Evolutionary conservation across 75 land plant genomes (phyloP).

Genomic region (Cunninghamia lanceolata): DNA sequence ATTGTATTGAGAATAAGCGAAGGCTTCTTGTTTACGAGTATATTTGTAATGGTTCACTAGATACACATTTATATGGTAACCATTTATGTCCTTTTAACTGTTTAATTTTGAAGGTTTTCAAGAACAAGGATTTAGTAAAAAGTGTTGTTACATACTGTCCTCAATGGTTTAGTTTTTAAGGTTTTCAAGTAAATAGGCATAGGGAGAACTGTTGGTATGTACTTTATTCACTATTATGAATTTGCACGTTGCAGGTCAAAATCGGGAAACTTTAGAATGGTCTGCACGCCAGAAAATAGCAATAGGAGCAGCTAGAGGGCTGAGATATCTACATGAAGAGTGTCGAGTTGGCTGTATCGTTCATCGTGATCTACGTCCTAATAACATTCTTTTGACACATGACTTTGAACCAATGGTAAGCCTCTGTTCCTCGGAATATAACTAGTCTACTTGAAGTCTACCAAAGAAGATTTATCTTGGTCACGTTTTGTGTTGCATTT

Average conservation of each 20-base stretch:
- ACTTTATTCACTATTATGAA: background rate
- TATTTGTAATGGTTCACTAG: constrained; percentile 88
- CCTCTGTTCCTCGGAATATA: background rate
- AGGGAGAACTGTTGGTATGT: background rate
- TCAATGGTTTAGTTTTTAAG: background rate
- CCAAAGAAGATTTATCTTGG: background rate
- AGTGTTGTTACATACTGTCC: background rate
- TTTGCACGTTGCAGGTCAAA: constrained; percentile 37
- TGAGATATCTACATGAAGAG: constrained; percentile 95
- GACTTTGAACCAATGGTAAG: constrained; percentile 90
- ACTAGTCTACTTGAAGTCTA: background rate
- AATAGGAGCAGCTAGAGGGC: constrained; percentile 92
- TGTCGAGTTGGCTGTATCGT: constrained; percentile 99
- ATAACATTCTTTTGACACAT: constrained; percentile 95
- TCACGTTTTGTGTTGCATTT: background rate
- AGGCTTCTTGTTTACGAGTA: constrained; percentile 86
- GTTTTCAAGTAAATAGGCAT: background rate
- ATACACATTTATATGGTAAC: constrained; percentile 87
- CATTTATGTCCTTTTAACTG: background rate
- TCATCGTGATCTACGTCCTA: constrained; percentile 98
- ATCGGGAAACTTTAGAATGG: constrained; percentile 68
- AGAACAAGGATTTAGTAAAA: background rate
- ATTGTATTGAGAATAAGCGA: constrained; percentile 76
- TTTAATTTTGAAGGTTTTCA: background rate
- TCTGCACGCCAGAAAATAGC: constrained; percentile 92